Base-by-base conservation (phyloP, 2,329 filamentous ascomycete genomes). In the Xylaria sp. region DNA sequence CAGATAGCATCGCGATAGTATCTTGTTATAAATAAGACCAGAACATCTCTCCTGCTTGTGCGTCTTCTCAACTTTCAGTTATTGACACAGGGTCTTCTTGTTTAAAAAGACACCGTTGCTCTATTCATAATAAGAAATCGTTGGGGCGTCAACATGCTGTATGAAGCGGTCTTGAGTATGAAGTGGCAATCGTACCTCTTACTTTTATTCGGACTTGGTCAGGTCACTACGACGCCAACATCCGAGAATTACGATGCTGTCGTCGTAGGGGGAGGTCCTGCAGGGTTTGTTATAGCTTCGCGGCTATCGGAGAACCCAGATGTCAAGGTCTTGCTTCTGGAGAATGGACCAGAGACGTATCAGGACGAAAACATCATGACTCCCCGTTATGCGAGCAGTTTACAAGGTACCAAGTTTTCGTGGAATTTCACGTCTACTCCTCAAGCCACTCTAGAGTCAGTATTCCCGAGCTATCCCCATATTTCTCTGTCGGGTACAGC, bases 211-310 rank as follows among this genome's bases (percentile, higher is more conserved):
- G 29, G 6, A 34, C 29, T 34, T 13, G 11, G 29, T 34, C 11
- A 7, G 16, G 29, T 34, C 11, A 13, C 16, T 34, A 13, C 16
- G 29, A 3, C 29, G 4, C 4, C 4, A 34, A 4, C 29, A n/a
- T 19, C 29, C 18, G 48, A 44, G 13, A 1, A 52, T 2, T 56
- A 54, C 38, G 51, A 61, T 48, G 54, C 54, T 9, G 39, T 61
- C 6, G 54, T 61, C 17, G 54, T 61, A 4, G 59, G 59, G 4
- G 59, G 56, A 44, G 59, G 59, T 6, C 59, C 56, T 6, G 48
- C 53, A 11, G 59, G 59, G 7, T 50, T 61, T 16, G 59, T 61
- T 4, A 44, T 57, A 6, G 59, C 57, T 8, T 55, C 50, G 9
- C 47, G 46, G 24, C 56, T 61, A 19, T 59, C 56, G 7, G 52